Evolutionary conservation across 768 basidiomycete genomes (phyloP).

Genomic region (Chalciporus pseudorubinellus): DNA sequence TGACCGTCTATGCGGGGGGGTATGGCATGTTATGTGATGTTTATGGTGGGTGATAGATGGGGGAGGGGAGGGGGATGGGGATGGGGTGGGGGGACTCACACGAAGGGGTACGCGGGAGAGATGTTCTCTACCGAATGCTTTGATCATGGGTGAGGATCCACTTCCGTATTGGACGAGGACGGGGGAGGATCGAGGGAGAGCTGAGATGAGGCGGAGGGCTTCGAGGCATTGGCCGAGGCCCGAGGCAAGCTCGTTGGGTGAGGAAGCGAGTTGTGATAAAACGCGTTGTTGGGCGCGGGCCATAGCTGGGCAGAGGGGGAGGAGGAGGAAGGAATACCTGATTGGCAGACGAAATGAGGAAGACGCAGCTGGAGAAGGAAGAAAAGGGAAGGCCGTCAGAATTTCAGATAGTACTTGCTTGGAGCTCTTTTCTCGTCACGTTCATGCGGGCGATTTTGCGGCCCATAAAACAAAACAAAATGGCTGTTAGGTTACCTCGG

Average conservation of each 20-base stretch:
- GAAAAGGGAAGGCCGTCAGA: neutral
- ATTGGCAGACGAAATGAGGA: neutral
- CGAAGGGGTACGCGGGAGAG: constrained; percentile 33
- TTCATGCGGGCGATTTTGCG: constrained; percentile 2
- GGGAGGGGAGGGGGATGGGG: too few relatives aligned
- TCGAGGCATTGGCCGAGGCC: constrained; percentile 35
- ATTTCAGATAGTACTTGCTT: too few relatives aligned
- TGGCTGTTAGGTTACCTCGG: too few relatives aligned
- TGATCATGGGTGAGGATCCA: constrained; percentile 15
- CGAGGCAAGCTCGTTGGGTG: constrained; percentile 32
- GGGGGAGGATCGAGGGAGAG: constrained; percentile 28
- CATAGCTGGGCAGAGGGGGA: constrained; percentile 13
- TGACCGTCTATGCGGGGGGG: too few relatives aligned
- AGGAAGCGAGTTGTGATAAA: constrained; percentile 30
- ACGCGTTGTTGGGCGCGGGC: constrained; percentile 28
- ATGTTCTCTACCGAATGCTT: constrained; percentile 31
- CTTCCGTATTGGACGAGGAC: constrained; percentile 25
- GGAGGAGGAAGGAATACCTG: neutral
- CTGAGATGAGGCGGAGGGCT: constrained; percentile 31
- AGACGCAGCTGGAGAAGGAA: neutral
- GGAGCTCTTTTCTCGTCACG: too few relatives aligned
- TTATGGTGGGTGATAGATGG: too few relatives aligned
- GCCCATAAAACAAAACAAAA: neutral
- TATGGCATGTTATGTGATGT: too few relatives aligned
- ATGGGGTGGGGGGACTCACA: constrained; percentile 12